phyloP scores from a whole-genome alignment of 495 filamentous ascomycete genomes.

The Darksidea phi region DNA sequence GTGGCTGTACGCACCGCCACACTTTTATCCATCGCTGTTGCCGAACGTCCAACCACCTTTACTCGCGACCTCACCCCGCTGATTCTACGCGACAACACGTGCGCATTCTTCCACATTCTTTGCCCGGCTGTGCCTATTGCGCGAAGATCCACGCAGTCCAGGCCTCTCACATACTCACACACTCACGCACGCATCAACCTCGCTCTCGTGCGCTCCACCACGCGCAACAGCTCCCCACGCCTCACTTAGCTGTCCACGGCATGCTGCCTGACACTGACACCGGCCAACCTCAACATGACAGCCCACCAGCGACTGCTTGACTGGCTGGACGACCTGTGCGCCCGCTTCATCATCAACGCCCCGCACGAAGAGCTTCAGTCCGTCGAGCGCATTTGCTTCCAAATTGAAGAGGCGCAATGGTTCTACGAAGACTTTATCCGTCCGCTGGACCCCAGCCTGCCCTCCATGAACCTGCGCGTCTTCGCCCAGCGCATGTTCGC shows the following conservation, averaged over 20 bases:
- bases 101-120: constrained; percentile 4
- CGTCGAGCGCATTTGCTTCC: constrained; percentile 92
- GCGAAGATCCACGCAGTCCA: constrained; percentile 4
- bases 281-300: constrained; percentile 59
- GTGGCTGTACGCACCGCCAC: background rate
- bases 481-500: constrained; percentile 89
- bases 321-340: constrained; percentile 94
- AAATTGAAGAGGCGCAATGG: constrained; percentile 99
- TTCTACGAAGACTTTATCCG: constrained; percentile 99
- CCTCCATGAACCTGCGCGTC: constrained; percentile 74
- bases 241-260: constrained; percentile 12
- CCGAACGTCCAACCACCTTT: background rate
- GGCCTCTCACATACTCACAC: constrained; percentile 1
- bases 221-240: constrained; percentile 19
- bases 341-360: constrained; percentile 93
- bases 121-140: constrained; percentile 8
- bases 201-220: background rate
- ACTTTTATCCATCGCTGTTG: background rate
- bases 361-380: constrained; percentile 85
- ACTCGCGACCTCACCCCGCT: background rate
- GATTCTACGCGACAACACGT: background rate
- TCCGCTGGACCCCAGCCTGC: constrained; percentile 78
- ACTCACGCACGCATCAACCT: background rate
- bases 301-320: constrained; percentile 80
- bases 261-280: constrained; percentile 41